Evolutionary conservation across 2,329 filamentous ascomycete genomes (phyloP), one percentile per base, ranked within the genome.

Genomic region (Colletotrichum sojae): DNA sequence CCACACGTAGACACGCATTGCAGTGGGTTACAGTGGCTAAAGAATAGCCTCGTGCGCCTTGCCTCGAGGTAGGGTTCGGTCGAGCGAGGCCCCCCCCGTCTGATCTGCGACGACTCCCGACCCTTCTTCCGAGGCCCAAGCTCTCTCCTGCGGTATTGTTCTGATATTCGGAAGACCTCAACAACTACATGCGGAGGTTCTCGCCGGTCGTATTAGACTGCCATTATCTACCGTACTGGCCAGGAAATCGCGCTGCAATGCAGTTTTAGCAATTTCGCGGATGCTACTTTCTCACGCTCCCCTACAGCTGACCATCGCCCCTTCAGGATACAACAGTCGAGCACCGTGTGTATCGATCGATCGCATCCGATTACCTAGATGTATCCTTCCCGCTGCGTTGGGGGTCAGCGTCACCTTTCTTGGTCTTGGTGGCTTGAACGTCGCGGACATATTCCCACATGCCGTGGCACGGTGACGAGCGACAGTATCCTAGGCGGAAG

Each of bases 21-120:
- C 22, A 25, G 22, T 25, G 22, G 22, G 22, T 25, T 25, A 18
- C 39, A 12, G 10, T 15, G 39, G 39, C 9, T 10, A 40, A 40
- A 40, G 39, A 40, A 15, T 15, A 40, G 39, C 10, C 13, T 15
- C 39, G 39, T 22, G 20, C 45, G 25, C n/a, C n/a, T 22, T 27
- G 25, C 56, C 25, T n/a, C 15, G 22, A 16, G 55, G 55, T 48
- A 51, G 57, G 57, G 57, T 60, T 60, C 27, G 43, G 15, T n/a
- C 43, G 46, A 59, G 5, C 27, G 57, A 40, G 40, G 48, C 25
- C 22, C 22, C 22, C 31, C 51, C 31, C 22, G 58, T 67, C 58
- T 15, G 58, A 63, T 67, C 64, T 67, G 58, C 4, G 22, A 25
- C 58, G 43, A 48, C 48, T 64, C 61, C 61, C 49, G 64, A 45